A percentile compares a stretch with the other conserved stretches of the same genome.
Conservation (phyloP, 371 early-diverging fungal genomes). For the Choanephora cucurbitarum region DNA sequence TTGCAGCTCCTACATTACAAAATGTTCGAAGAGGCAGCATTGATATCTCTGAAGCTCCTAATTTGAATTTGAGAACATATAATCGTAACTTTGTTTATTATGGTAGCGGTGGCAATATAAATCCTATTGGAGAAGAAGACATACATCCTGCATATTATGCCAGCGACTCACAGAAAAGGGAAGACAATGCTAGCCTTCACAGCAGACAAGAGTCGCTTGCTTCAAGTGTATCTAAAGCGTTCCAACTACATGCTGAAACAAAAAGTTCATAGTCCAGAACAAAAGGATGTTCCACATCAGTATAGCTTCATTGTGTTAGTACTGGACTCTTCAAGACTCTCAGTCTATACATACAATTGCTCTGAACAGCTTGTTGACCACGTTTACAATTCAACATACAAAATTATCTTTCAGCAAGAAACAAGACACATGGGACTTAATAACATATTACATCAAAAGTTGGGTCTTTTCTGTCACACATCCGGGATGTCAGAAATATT, state of each 20-base stretch:
- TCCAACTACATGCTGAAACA: slow-evolving; percentile 33
- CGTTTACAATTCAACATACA: slow-evolving; percentile 44
- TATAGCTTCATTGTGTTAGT: slow-evolving; percentile 62
- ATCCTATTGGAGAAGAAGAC: slow-evolving; percentile 17
- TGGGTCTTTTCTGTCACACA: slow-evolving; percentile 69
- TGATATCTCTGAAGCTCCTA: slow-evolving; percentile 33
- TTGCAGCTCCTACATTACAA: slow-evolving; percentile 20
- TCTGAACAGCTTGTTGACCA: slow-evolving; percentile 54
- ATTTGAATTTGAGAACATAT: background rate
- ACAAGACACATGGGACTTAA: slow-evolving; percentile 53
- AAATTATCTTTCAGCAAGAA: slow-evolving; percentile 34
- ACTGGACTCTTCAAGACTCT: slow-evolving; percentile 52
- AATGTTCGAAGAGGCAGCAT: slow-evolving; percentile 39
- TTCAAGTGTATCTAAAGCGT: slow-evolving; percentile 30
- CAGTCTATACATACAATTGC: slow-evolving; percentile 74
- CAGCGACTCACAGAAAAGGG: slow-evolving; percentile 15
- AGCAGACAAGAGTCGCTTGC: slow-evolving; percentile 43
- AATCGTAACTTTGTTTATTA: background rate
- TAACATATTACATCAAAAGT: slow-evolving; percentile 68
- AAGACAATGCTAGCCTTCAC: slow-evolving; percentile 31
- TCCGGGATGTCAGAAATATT: slow-evolving; percentile 32
- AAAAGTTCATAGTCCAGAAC: slow-evolving; percentile 7
- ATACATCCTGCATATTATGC: slow-evolving; percentile 5
- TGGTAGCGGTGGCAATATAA: slow-evolving; percentile 1
- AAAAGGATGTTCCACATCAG: slow-evolving; percentile 22